Conservation (phyloP, 1,139 yeast species). For the Saccharomyces hybrid region DNA sequence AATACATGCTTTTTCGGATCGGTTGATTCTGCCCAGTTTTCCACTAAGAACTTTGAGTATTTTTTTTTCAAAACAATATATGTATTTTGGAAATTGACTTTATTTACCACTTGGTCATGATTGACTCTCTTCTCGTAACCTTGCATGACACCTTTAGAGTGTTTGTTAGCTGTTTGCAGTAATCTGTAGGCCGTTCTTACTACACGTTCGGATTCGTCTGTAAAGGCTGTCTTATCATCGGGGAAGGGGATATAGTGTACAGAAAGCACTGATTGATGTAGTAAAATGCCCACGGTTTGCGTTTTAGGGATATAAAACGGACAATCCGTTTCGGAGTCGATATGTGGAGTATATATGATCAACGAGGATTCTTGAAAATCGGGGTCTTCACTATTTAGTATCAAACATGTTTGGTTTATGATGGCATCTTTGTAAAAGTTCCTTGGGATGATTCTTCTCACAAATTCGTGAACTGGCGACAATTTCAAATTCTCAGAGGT, state of each 20-base stretch:
- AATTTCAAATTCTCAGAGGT: constrained; percentile 12
- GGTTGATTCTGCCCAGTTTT: constrained; percentile 84
- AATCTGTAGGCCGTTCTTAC: constrained; percentile 76
- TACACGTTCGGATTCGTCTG: constrained; percentile 43
- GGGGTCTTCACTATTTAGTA: constrained; percentile 34
- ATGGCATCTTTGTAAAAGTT: constrained; percentile 81
- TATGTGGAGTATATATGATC: constrained; percentile 72
- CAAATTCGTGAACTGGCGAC: constrained; percentile 40
- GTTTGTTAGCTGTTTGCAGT: constrained; percentile 72
- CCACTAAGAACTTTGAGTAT: constrained; percentile 70
- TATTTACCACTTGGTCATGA: constrained; percentile 81
- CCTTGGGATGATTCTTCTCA: constrained; percentile 78
- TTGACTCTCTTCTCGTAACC: constrained; percentile 86
- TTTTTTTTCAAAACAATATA: constrained; percentile 76
- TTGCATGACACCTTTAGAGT: constrained; percentile 70
- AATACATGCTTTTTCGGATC: constrained; percentile 95
- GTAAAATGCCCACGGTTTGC: constrained; percentile 66
- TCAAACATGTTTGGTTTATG: constrained; percentile 75
- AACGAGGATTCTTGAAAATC: constrained; percentile 39
- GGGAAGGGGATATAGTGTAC: constrained; percentile 72
- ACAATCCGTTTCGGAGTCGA: constrained; percentile 48
- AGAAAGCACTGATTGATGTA: constrained; percentile 46
- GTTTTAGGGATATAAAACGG: constrained; percentile 89
- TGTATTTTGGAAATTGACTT: constrained; percentile 73
- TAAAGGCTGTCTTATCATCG: constrained; percentile 13